Base-by-base conservation (phyloP, 495 filamentous ascomycete genomes). In the Stereocaulon alpinum region DNA sequence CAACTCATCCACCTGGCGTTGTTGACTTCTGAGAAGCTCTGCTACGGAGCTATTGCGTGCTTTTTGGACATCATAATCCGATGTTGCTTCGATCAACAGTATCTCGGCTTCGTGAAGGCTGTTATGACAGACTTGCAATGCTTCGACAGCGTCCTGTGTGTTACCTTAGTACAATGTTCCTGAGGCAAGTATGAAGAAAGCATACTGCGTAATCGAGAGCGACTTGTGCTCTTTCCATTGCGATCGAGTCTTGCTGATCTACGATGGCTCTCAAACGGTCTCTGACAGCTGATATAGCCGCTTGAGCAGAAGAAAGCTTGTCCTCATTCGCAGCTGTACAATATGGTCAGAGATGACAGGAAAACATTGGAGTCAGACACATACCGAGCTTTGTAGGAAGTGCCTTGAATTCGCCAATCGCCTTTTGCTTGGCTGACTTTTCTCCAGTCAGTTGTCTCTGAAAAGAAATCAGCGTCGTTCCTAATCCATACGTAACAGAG, bases 51-150 rank as follows among this genome's bases (percentile, higher is more conserved):
- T 53, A 63, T 89, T 88, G 40, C 82, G 85, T 17, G 71, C 71
- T 64, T 78, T 78, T 7, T 95, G 73, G 14, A 73, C 74, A 54
- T 83, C 79, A 6, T 86, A 68, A 62, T 96, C 93, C 0, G 91
- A 96, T 10, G 73, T 68, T 0, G 89, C 91, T 73, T 98, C 94
- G 34, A 91, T 75, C 7, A 83, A 73, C 49, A 80, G 75, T 45
- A 96, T 69, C 58, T 88, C 78, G 2, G 78, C 77, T 65, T 88
- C 83, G 15, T 89, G 68, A 12, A 90, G 74, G 34, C 81, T 77
- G 43, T 85, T 77, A 56, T 88, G 81, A 11, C 77, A 69, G 32
- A 70, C 67, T 14, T 81, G 81, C 24, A 95, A 77, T 20, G 68
- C 63, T 32, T 78, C 74, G 9, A 95, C 80, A 30, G 78, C 71